Base-by-base conservation (phyloP, 495 filamentous ascomycete species). In the Stereocaulon alpinum region DNA sequence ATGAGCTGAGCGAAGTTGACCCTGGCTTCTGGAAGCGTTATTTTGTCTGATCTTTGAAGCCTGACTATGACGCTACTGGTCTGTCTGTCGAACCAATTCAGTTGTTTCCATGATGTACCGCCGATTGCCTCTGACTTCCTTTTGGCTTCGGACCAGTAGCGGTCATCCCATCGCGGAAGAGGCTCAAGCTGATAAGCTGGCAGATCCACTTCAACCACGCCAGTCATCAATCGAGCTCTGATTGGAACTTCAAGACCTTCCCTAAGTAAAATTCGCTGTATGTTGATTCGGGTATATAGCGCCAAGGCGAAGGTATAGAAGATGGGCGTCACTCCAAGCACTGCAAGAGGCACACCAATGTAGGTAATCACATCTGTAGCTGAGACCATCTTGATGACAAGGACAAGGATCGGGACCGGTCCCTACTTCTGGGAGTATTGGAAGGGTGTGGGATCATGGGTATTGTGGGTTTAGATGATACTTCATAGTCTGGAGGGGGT, bases 281-380 rank as follows among this genome's bases (percentile, higher is more conserved):
- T 40, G 1, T 41, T 41, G 4, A 41, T 10, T n/a, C 53, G 24
- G 6, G 53, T 55, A 29, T 40, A 55, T 15, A 55, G 53, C 30
- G 53, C 34, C 53, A 20, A 40, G 20, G 40, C 32, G 20, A 55
- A 55, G 4, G 53, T 55, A 41, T 55, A 41, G 34, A 55, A 55
- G 29, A 55, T 24, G 12, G 32, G 53, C 20, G 48, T 43, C 41
- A 84, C 80, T 10, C 83, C 83, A 15, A 85, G 71, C 11, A 85
- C 81, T 2, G 82, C 82, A 43, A 86, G 73, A 20, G 82, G 82
- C 3, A 86, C 74, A 61, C 82, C 81, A 62, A 83, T 78, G 66
- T 80, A 78, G 55, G 74, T 77, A 55, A 78, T 78, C 3, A 77
- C 66, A 59, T 78, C 73, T 3, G 71, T 61, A 49, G 68, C 66